phyloP scores from a whole-genome alignment of 1,284 basidiomycete species.

The Cutaneotrichosporon daszewskae region DNA sequence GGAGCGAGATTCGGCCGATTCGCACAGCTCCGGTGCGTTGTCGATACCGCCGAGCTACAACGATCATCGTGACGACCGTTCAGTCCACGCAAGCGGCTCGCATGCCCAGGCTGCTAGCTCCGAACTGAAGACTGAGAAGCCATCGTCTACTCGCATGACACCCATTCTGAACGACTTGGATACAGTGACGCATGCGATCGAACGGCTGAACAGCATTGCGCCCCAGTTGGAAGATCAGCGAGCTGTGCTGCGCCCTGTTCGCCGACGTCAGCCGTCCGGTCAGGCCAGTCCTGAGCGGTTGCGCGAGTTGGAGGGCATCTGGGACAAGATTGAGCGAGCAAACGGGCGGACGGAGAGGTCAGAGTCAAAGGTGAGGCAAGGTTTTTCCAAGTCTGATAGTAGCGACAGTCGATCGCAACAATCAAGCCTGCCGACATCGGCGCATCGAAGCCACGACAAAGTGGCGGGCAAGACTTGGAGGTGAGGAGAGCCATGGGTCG shows the following conservation, averaged over 20 bases:
- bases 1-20: constrained; percentile 7
- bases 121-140: too few species aligned
- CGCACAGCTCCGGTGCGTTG: neutral
- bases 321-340: constrained; percentile 31
- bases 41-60: constrained; percentile 9
- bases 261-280: neutral
- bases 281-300: constrained; percentile 31
- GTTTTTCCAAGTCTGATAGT: too few species aligned
- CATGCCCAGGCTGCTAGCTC: too few species aligned
- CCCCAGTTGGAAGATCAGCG: constrained; percentile 82
- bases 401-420: too few species aligned
- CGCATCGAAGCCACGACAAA: too few species aligned
- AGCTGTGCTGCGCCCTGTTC: constrained; percentile 27
- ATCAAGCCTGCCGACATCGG: too few species aligned
- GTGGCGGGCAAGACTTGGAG: too few species aligned
- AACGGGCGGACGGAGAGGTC: neutral
- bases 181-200: constrained; percentile 73
- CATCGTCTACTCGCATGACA: too few species aligned
- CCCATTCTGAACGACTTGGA: constrained; percentile 59
- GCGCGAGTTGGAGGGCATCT: constrained; percentile 36
- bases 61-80: constrained; percentile 4
- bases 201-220: constrained; percentile 70
- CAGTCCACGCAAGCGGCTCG: constrained; percentile 1
- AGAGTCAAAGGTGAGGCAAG: too few species aligned
- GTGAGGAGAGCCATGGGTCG: too few species aligned